Evolutionary conservation across 768 basidiomycete species (phyloP).

Genomic region (Cystofilobasidium bisporidii): DNA sequence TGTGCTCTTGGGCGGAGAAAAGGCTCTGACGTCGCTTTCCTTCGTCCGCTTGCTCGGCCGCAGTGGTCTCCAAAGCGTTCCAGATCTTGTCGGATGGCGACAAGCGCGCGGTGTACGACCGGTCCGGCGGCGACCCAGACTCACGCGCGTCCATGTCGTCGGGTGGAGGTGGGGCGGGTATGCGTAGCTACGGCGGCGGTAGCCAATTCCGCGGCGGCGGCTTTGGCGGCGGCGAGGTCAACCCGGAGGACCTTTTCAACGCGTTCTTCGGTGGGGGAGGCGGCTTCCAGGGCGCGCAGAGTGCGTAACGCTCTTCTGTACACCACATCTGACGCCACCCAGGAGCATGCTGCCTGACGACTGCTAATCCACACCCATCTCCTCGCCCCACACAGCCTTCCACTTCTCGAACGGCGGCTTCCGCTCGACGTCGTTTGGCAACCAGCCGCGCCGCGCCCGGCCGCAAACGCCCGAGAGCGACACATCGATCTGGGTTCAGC

Average conservation of each 20-base stretch:
- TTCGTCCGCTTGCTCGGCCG: neutral
- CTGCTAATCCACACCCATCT: neutral
- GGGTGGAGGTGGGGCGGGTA: slow-evolving; percentile 30
- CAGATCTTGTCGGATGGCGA: slow-evolving; percentile 89
- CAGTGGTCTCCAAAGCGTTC: slow-evolving; percentile 97
- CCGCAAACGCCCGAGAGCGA: slow-evolving; percentile 43
- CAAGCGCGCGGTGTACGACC: slow-evolving; percentile 78
- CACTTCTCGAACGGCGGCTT: slow-evolving; percentile 74
- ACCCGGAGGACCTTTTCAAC: slow-evolving; percentile 93
- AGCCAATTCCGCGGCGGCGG: slow-evolving; percentile 51
- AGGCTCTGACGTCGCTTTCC: too few relatives aligned
- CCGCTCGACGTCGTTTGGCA: slow-evolving; percentile 47
- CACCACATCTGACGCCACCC: too few relatives aligned
- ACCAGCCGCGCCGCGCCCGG: slow-evolving; percentile 37
- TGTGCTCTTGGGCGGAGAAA: too few relatives aligned
- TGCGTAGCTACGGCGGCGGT: slow-evolving; percentile 29
- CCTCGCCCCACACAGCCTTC: slow-evolving; percentile 49
- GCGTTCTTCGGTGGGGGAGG: slow-evolving; percentile 84
- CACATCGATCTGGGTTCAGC: slow-evolving; percentile 47
- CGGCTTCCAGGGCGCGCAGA: slow-evolving; percentile 24
- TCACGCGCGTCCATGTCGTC: slow-evolving; percentile 49
- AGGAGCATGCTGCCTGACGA: neutral
- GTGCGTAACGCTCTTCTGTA: slow-evolving; percentile 7
- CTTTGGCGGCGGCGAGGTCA: slow-evolving; percentile 69
- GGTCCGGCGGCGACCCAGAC: slow-evolving; percentile 74